Conservation (phyloP, 108 stramenopile genomes). For the Cyclotella choctawhatcheeana region DNA sequence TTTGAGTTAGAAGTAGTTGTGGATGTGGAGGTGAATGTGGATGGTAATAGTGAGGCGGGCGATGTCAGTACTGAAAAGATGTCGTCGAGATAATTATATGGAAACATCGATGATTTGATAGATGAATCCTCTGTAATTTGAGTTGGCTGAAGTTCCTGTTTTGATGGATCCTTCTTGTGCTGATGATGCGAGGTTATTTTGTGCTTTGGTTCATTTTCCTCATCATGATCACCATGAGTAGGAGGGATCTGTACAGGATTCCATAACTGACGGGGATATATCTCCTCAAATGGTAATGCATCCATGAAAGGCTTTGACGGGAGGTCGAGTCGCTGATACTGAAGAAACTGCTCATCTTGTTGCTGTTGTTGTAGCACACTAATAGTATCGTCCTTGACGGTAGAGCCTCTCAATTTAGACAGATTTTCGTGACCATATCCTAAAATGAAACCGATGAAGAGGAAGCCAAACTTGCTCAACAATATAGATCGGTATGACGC, state of each 20-base stretch:
- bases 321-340: neutral
- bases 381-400: neutral
- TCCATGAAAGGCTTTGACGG: neutral
- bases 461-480: conserved; percentile 13
- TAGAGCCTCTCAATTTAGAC: neutral
- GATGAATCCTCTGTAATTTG: no score
- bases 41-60: neutral
- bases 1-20: neutral
- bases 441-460: conserved; percentile 21
- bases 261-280: neutral
- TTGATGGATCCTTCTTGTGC: neutral
- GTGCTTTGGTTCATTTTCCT: neutral
- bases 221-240: neutral
- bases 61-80: no score
- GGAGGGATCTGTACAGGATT: neutral
- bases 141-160: no score
- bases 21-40: neutral
- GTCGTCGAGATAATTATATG: no score
- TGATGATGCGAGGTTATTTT: no score
- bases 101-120: no score
- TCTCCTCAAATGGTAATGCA: neutral
- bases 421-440: conserved; percentile 1
- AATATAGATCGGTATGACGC: neutral
- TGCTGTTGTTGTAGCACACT: neutral
- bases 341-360: neutral